Conservation (phyloP, 768 basidiomycete species). For the Suillus placidus region DNA sequence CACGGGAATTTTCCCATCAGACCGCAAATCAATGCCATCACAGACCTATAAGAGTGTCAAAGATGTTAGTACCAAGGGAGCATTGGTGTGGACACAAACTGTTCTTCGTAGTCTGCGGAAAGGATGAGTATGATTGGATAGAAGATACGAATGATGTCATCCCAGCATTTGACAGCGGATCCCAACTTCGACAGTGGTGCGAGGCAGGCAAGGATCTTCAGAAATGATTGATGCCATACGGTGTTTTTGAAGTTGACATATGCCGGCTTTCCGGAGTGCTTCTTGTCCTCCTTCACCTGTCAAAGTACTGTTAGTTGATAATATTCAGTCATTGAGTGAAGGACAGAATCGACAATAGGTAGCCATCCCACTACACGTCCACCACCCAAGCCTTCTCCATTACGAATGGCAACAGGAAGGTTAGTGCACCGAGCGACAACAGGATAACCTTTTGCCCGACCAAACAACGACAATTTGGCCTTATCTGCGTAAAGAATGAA, state of each 20-base stretch:
- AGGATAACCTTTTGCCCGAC: slow-evolving; percentile 41
- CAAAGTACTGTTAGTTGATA: neutral
- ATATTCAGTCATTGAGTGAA: neutral
- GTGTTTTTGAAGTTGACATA: slow-evolving; percentile 15
- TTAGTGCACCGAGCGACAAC: slow-evolving; percentile 37
- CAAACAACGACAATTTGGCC: slow-evolving; percentile 40
- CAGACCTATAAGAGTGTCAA: neutral
- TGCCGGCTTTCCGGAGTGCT: slow-evolving; percentile 1
- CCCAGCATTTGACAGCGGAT: slow-evolving; percentile 29
- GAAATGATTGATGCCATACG: slow-evolving; percentile 16
- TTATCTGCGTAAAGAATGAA: slow-evolving; percentile 46
- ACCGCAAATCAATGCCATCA: too few relatives aligned
- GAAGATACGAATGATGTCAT: slow-evolving; percentile 11
- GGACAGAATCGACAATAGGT: slow-evolving; percentile 35
- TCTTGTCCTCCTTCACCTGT: slow-evolving; percentile 13
- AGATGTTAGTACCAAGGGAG: neutral
- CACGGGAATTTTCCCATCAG: too few relatives aligned
- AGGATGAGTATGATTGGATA: slow-evolving; percentile 12
- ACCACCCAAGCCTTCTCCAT: slow-evolving; percentile 38
- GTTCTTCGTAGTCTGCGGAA: slow-evolving; percentile 48
- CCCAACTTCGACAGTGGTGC: slow-evolving; percentile 3
- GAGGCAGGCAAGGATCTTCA: slow-evolving; percentile 9
- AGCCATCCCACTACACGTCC: slow-evolving; percentile 42
- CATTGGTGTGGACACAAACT: slow-evolving; percentile 31
- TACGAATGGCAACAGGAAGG: slow-evolving; percentile 34